These are phyloP conservation scores for Sugiyamaella chiloensis DNA, from an alignment of 805 yeast genomes.

Conservation along the genomic window DNA sequence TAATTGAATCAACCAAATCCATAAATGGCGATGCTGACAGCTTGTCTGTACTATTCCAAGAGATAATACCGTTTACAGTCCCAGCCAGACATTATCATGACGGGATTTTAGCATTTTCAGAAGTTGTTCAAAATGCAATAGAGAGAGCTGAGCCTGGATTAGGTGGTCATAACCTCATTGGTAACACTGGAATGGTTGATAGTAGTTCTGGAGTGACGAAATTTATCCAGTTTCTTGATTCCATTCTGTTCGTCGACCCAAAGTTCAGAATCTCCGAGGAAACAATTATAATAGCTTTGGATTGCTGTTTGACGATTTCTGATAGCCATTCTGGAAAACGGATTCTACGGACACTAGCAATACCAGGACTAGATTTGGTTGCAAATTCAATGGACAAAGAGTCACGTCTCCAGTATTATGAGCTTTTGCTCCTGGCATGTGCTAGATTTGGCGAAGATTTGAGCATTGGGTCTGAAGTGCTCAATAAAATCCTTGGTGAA, in stretches of 20 bases:
- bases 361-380: constrained; percentile 14
- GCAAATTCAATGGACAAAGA: constrained; percentile 6
- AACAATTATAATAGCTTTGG: constrained; percentile 18
- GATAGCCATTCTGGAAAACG: constrained; percentile 12
- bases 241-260: constrained; percentile 5
- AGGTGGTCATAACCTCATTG: too few relatives aligned
- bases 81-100: constrained; percentile 7
- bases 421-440: constrained; percentile 29
- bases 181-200: too few relatives aligned
- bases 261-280: constrained; percentile 11
- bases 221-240: constrained; percentile 4
- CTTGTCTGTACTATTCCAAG: not conserved
- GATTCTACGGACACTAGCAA: constrained; percentile 15
- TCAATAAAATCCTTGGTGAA: constrained; percentile 7
- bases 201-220: too few relatives aligned
- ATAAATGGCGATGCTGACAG: constrained; percentile 13
- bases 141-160: too few relatives aligned
- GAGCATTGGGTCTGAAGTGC: constrained; percentile 7
- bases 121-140: not conserved
- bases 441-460: constrained; percentile 27
- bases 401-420: constrained; percentile 25
- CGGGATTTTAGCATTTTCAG: constrained; percentile 5
- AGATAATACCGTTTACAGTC: not conserved
- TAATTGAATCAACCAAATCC: constrained; percentile 13
- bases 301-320: constrained; percentile 16